Evolutionary conservation across 1,284 basidiomycete genomes (phyloP).

Genomic region (Ceraceosorus bombacis): DNA sequence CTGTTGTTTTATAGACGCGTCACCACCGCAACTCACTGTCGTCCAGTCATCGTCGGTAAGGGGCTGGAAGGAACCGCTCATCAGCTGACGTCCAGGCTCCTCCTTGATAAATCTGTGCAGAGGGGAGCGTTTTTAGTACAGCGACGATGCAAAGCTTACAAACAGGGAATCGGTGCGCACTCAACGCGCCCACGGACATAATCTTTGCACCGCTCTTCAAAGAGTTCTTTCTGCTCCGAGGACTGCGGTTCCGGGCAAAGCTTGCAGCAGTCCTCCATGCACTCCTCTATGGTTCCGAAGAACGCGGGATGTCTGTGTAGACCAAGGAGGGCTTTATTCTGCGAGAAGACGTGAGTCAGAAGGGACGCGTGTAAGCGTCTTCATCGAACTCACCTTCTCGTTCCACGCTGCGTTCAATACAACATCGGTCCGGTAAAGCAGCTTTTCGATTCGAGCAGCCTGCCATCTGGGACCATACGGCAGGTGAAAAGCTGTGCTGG

Average conservation of each 20-base stretch:
- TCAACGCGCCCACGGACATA: not conserved
- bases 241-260: not conserved
- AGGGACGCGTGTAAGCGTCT: no score
- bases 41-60: not conserved
- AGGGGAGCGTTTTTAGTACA: no score
- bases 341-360: not conserved
- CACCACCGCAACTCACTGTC: not conserved
- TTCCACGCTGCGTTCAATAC: not conserved
- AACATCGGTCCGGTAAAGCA: not conserved
- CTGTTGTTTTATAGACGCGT: no score
- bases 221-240: not conserved
- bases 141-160: no score
- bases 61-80: constrained; percentile 1
- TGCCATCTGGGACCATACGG: not conserved
- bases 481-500: not conserved
- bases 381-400: no score
- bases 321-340: not conserved
- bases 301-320: not conserved
- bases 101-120: not conserved
- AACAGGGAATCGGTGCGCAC: no score
- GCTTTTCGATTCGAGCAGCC: not conserved
- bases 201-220: not conserved
- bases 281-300: not conserved
- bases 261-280: not conserved
- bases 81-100: not conserved